Conservation (phyloP, 306 rosid genomes). For the Notholithocarpus densiflorus region DNA sequence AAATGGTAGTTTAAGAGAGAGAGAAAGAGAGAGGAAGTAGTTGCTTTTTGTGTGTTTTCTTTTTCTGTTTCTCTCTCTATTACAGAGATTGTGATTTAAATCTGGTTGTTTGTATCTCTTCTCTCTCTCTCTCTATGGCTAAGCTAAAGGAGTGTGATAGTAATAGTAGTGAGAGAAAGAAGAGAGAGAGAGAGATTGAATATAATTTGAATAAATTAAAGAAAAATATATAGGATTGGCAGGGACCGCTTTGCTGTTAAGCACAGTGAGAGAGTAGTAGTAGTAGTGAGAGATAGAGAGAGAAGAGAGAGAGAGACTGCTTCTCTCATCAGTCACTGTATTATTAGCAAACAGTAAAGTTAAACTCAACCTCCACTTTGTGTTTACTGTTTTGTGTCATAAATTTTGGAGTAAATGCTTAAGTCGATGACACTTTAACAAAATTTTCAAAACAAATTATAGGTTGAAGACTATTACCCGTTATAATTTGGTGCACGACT, state of each 20-base stretch:
- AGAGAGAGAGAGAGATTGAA: slow-evolving; percentile 23
- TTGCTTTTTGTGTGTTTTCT: slow-evolving; percentile 16
- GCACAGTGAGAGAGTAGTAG: slow-evolving; percentile 14
- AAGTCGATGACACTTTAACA: accelerated
- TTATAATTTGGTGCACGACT: accelerated
- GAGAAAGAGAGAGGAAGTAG: slow-evolving; percentile 10
- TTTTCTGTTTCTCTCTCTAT: slow-evolving; percentile 45
- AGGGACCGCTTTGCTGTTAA: slow-evolving; percentile 41
- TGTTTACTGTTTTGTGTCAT: too few species aligned
- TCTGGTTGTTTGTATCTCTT: slow-evolving; percentile 26
- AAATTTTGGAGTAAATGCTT: too few species aligned
- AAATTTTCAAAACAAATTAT: too few species aligned
- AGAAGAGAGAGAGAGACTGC: too few species aligned
- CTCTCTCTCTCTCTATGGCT: background rate
- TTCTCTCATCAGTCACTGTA: too few species aligned
- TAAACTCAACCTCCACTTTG: too few species aligned
- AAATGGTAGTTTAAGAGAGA: slow-evolving; percentile 30
- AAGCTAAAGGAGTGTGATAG: slow-evolving; percentile 23
- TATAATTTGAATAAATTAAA: background rate
- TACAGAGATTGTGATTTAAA: slow-evolving; percentile 46
- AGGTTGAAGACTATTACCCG: accelerated
- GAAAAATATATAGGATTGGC: slow-evolving; percentile 16
- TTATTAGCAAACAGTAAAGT: too few species aligned
- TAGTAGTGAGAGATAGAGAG: too few species aligned
- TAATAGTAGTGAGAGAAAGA: slow-evolving; percentile 13